Evolutionary conservation across 352 stramenopile genomes (phyloP), one percentile per base, ranked within the genome.

Genomic region (Pythium brachiatum): DNA sequence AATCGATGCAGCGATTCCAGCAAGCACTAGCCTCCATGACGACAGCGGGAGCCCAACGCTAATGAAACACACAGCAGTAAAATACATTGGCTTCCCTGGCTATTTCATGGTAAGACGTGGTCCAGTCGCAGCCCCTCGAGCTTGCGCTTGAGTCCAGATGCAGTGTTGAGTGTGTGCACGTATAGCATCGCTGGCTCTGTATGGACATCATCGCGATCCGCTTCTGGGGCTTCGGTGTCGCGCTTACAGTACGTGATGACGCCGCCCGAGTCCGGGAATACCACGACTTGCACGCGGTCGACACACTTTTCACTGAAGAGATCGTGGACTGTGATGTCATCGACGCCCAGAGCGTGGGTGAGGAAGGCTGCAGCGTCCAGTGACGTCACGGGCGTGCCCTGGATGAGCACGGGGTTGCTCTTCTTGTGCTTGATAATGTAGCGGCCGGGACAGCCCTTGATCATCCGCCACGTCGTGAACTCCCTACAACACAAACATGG

Each of bases 171-270:
- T 15, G 81, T 90, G 32, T 90, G 81, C 1, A 90, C 73, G 53
- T 75, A 84, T 20, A 80, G 31, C 13, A 54, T 57, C 0, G 34
- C 26, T 6, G 41, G 3, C 29, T 44, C 38, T 1, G 26, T 12
- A n/a, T n/a, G n/a, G n/a, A n/a, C n/a, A n/a, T n/a, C n/a, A n/a
- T n/a, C n/a, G n/a, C n/a, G n/a, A n/a, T n/a, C 0, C 39, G 20
- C 1, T 60, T 25, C 26, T 39, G 11, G 15, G 5, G 7, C 23
- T 23, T 46, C 46, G 1, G 9, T 34, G 2, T 62, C 44, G 2
- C 11, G 66, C 58, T 90, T 90, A 68, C 73, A 84, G 63, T 88
- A 90, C 7, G 78, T 87, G 60, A 90, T 88, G 50, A 88, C 69
- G 2, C 81, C 81, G n/a, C 81, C 81, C 15, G 71, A 64, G 55